Evolutionary conservation across 352 stramenopile genomes (phyloP), one percentile per base, ranked within the genome.

Genomic region (Globisporangium solare): DNA sequence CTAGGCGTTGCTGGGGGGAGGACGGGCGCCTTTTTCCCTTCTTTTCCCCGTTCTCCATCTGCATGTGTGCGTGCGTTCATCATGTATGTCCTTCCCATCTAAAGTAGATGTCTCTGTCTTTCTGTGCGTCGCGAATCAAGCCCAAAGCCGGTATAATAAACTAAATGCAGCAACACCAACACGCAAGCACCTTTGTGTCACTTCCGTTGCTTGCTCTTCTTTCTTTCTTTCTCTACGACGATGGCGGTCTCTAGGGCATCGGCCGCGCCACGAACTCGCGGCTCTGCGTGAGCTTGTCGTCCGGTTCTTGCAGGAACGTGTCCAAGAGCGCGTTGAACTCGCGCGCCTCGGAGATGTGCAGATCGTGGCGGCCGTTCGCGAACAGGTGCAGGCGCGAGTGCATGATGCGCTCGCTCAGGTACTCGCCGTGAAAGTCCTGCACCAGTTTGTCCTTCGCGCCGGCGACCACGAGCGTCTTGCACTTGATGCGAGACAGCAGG

Each of bases 331-430:
- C 51, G 60, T 94, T 91, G 52, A 92, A 89, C 12, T 59, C 66
- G 6, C 59, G 53, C 0, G 79, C 61, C 41, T 85, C 60, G 11
- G 72, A 64, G 20, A 84, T 52, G 47, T 87, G 71, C 39, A 92
- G 54, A 50, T 89, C 78, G 58, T 92, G 76, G 24, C 70, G 70
- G 35, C 76, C 81, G 42, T 69, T 67, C 6, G 70, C 43, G 20
- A 91, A 59, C 40, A 88, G 59, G 47, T 89, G 73, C 18, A 89
- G 59, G 27, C 76, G 68, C 40, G 81, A 92, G 68, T 94, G 81
- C 73, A 92, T 76, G 68, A 94, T 92, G 57, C 84, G 84, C 60
- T 94, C 84, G 69, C 75, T 94, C 60, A 94, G 50, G 56, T 94
- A 94, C 58, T 94, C 81, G 45, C 77, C 69, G 64, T 94, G 83